Evolutionary conservation across 768 basidiomycete species (phyloP).

Genomic region (Leucogyrophana mollusca): DNA sequence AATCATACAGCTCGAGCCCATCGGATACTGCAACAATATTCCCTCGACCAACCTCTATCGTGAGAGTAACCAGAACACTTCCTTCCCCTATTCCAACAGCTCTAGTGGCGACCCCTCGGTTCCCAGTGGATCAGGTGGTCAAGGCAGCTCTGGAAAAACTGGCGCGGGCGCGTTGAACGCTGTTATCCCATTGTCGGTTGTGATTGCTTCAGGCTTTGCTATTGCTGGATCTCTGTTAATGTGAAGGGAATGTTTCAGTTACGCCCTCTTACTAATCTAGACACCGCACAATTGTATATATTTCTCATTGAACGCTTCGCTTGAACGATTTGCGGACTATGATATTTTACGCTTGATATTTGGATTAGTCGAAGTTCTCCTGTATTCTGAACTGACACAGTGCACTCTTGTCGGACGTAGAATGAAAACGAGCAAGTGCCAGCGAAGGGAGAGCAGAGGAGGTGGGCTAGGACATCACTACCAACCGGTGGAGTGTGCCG

Average conservation of each 20-base stretch:
- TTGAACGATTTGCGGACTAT: no score
- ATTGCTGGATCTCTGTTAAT: slow-evolving; percentile 11
- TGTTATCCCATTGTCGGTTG: slow-evolving; percentile 12
- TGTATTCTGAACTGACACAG: no score
- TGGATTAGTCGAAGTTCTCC: no score
- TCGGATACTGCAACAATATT: slow-evolving; percentile 74
- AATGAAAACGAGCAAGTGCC: no score
- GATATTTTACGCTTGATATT: no score
- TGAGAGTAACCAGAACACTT: slow-evolving; percentile 73
- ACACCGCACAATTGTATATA: slow-evolving; percentile 18
- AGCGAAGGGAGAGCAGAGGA: no score
- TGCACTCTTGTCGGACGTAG: no score
- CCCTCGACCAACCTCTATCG: slow-evolving; percentile 71
- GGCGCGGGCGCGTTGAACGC: slow-evolving; percentile 11
- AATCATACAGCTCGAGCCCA: slow-evolving; percentile 55
- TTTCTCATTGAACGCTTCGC: background rate
- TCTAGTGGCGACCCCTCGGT: slow-evolving; percentile 14
- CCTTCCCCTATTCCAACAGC: slow-evolving; percentile 56
- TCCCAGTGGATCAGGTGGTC: slow-evolving; percentile 8
- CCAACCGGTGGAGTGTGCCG: no score
- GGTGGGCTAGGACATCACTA: no score
- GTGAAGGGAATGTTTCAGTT: slow-evolving; percentile 14
- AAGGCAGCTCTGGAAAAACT: slow-evolving; percentile 1
- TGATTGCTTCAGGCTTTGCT: slow-evolving; percentile 11
- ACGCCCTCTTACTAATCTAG: slow-evolving; percentile 22